These are phyloP conservation scores for Trametes coccinea DNA, from an alignment of 768 basidiomycete genomes.

Conservation along the genomic window DNA sequence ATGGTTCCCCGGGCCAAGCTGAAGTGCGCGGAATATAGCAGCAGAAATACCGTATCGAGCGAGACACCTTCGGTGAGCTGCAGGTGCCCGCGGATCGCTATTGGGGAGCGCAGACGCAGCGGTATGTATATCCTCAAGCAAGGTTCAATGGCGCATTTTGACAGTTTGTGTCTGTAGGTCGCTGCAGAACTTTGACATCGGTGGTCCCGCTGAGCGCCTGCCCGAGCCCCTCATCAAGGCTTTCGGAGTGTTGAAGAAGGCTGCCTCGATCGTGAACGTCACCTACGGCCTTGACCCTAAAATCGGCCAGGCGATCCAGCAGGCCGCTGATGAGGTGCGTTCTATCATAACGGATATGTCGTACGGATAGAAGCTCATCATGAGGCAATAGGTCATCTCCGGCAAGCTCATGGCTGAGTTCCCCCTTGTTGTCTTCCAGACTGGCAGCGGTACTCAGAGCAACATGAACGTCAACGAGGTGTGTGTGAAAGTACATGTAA, in stretches of 20 bases:
- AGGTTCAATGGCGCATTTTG: not conserved
- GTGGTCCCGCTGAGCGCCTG: slow-evolving; percentile 89
- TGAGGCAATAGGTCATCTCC: slow-evolving; percentile 78
- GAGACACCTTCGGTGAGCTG: slow-evolving; percentile 94
- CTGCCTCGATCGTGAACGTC: slow-evolving; percentile 88
- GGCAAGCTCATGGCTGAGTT: slow-evolving; percentile 95
- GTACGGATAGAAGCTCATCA: not conserved
- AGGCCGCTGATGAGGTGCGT: slow-evolving; percentile 90
- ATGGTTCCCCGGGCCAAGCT: not conserved
- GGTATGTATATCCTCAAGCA: slow-evolving; percentile 45
- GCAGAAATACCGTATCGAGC: slow-evolving; percentile 71
- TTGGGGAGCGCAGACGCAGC: slow-evolving; percentile 98
- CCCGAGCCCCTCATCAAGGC: slow-evolving; percentile 97
- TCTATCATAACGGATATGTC: too few species aligned
- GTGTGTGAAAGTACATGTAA: not conserved
- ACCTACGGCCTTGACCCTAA: slow-evolving; percentile 89
- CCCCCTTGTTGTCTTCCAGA: slow-evolving; percentile 98
- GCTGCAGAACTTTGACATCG: slow-evolving; percentile 97
- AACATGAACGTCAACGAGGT: slow-evolving; percentile 99
- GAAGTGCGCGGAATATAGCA: slow-evolving; percentile 34
- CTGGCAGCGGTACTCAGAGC: slow-evolving; percentile 97
- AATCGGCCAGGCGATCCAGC: slow-evolving; percentile 83
- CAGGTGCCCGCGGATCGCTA: slow-evolving; percentile 86
- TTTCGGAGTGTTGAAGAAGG: slow-evolving; percentile 97
- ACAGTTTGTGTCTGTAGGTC: slow-evolving; percentile 52